Percentiles rank a stretch among this genome's conserved stretches.
Conservation (phyloP, 192 early-diverging fungal genomes). For the Gaertneriomyces sp. region DNA sequence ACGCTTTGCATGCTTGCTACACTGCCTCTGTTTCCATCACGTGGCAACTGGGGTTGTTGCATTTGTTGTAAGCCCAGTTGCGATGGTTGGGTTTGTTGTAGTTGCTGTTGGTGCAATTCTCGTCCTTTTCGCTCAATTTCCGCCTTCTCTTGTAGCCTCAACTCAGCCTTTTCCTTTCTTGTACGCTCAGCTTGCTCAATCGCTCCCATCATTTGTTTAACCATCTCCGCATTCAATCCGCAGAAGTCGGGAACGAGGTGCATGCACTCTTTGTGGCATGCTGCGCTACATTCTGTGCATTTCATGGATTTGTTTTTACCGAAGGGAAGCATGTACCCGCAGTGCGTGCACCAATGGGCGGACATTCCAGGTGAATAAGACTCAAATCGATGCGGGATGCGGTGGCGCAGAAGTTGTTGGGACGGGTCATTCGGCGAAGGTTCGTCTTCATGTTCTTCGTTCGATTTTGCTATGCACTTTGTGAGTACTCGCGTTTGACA, state of each 20-base stretch:
- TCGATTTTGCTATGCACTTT: constrained; percentile 80
- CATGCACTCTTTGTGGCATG: constrained; percentile 81
- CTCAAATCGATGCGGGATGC: constrained; percentile 96
- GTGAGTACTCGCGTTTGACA: constrained; percentile 80
- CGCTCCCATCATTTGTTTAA: constrained; percentile 80
- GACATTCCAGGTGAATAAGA: constrained; percentile 69
- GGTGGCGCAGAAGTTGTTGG: constrained; percentile 68
- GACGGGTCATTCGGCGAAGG: constrained; percentile 44
- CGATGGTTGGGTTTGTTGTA: constrained; percentile 9
- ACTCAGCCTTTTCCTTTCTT: constrained; percentile 50
- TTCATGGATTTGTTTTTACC: constrained; percentile 62
- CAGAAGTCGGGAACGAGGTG: constrained; percentile 89
- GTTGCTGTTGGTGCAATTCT: constrained; percentile 21
- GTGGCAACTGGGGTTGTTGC: constrained; percentile 12
- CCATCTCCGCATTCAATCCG: constrained; percentile 81
- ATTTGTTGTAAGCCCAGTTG: constrained; percentile 25
- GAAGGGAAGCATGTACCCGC: constrained; percentile 88
- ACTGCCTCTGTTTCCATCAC: neutral
- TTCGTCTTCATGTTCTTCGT: constrained; percentile 52
- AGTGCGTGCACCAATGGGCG: constrained; percentile 96
- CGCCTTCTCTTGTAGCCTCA: constrained; percentile 48
- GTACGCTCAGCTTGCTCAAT: constrained; percentile 63
- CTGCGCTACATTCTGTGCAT: constrained; percentile 72
- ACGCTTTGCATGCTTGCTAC: neutral
- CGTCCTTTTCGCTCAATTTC: constrained; percentile 40